Evolutionary conservation across 768 basidiomycete genomes (phyloP).

Genomic region (Lyophyllum shimeji): DNA sequence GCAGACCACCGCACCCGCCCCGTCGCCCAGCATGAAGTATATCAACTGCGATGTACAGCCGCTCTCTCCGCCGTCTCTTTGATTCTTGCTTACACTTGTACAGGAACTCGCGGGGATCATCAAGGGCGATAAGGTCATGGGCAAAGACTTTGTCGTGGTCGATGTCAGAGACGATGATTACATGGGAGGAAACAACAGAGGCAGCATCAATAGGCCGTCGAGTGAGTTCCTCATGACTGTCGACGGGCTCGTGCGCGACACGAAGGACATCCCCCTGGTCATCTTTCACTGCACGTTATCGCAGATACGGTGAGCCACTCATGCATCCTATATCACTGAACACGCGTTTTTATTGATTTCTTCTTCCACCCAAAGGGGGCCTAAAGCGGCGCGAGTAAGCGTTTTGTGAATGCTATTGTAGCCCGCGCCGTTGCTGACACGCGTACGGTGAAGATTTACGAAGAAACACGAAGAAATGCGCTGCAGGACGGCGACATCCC

Average conservation of each 20-base stretch:
- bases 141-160: conserved; percentile 72
- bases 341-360: not conserved
- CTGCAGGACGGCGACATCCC: conserved; percentile 39
- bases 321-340: not conserved
- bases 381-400: conserved; percentile 71
- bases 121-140: conserved; percentile 58
- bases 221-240: conserved; percentile 55
- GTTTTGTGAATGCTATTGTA: not conserved
- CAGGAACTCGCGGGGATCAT: conserved; percentile 73
- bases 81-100: not conserved
- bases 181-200: conserved; percentile 75
- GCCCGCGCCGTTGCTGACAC: conserved; percentile 1
- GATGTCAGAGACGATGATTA: conserved; percentile 88
- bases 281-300: conserved; percentile 82
- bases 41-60: conserved; percentile 20
- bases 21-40: conserved; percentile 16
- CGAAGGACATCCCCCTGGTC: conserved; percentile 59
- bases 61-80: not conserved
- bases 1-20: not conserved
- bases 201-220: conserved; percentile 63
- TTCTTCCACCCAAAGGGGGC: conserved; percentile 51
- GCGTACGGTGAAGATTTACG: conserved; percentile 52
- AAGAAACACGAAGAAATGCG: conserved; percentile 55
- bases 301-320: conserved; percentile 62
- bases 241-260: conserved; percentile 55